Evolutionary conservation across 345 rosid genomes (phyloP).

Genomic region (Populus alba): DNA sequence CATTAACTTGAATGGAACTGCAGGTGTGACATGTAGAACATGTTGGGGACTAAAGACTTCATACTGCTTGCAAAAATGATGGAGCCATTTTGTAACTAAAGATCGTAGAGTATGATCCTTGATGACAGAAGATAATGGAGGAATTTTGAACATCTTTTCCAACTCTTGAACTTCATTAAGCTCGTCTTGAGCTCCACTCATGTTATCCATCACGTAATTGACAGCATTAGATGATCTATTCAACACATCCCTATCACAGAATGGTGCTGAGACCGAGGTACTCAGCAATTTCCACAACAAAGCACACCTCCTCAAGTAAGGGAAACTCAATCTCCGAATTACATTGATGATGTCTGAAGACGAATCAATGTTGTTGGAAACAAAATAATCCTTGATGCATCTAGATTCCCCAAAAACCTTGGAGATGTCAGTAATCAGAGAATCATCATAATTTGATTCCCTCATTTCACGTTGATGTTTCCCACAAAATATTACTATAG

Average conservation of each 20-base stretch:
- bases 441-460: conserved; percentile 34
- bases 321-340: conserved; percentile 62
- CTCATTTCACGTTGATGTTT: conserved; percentile 27
- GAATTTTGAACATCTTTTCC: conserved; percentile 77
- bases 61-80: conserved; percentile 54
- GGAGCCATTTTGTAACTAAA: conserved; percentile 56
- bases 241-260: conserved; percentile 36
- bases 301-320: conserved; percentile 91
- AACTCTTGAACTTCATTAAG: conserved; percentile 56
- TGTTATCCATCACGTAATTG: conserved; percentile 35
- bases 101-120: conserved; percentile 49
- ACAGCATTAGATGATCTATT: conserved; percentile 33
- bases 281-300: conserved; percentile 77
- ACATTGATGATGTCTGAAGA: conserved; percentile 47
- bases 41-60: conserved; percentile 29
- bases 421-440: conserved; percentile 55
- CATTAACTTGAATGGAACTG: conserved; percentile 81
- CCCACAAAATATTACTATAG: conserved; percentile 49
- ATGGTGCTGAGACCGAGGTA: conserved; percentile 50
- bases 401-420: conserved; percentile 46
- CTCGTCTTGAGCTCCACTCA: conserved; percentile 38
- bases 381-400: conserved; percentile 45
- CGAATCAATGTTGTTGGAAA: conserved; percentile 45
- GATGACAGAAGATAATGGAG: conserved; percentile 52
- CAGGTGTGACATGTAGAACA: conserved; percentile 50